Base-by-base conservation (phyloP, 352 stramenopile species). In the Thraustotheca clavata region DNA sequence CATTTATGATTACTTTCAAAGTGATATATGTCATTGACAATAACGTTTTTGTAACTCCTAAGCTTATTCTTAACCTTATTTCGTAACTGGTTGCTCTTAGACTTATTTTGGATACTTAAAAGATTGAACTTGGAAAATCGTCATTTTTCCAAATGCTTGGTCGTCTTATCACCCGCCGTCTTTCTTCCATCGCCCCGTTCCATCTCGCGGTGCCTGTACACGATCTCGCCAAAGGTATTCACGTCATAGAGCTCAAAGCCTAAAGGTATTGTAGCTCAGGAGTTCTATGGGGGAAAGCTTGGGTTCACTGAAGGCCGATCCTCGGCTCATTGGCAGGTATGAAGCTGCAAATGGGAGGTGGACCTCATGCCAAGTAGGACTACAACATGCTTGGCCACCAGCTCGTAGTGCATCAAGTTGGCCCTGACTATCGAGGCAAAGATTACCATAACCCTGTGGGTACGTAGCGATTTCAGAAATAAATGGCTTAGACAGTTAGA, bases 361-460 rank as follows among this genome's bases (percentile, higher is more conserved):
- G n/a, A 18, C 29, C 16, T 11, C 8, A 20, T 18, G 22, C 89
- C 48, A 76, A 86, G 1, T 75, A 97, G 83, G 86, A 95, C 73
- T 95, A 94, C 77, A 89, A 89, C 69, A 89, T 95, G 77, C 74
- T 91, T 49, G 85, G 86, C 22, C 85, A 95, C 69, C 85, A 95
- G 68, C 71, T 95, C 18, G 86, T 95, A 14, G 76, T 87, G 38
- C 86, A 98, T 71, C 88, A 93, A 79, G 95, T 98, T 12, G 79
- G 77, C 34, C 83, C 89, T 32, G 80, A 98, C 59, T 99, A 98
- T 74, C 77, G 83, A 34, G 94, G 82, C 34, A 62, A 81, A 26
- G 95, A 98, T 71, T 98, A 91, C 71, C 96, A 89, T 79, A 99
- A 99, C 73, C 95, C 94, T 32, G 96, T 99, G 6, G 83, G 82